Conservation (phyloP, 257 asterid species). For the Solanum medicagineum region DNA sequence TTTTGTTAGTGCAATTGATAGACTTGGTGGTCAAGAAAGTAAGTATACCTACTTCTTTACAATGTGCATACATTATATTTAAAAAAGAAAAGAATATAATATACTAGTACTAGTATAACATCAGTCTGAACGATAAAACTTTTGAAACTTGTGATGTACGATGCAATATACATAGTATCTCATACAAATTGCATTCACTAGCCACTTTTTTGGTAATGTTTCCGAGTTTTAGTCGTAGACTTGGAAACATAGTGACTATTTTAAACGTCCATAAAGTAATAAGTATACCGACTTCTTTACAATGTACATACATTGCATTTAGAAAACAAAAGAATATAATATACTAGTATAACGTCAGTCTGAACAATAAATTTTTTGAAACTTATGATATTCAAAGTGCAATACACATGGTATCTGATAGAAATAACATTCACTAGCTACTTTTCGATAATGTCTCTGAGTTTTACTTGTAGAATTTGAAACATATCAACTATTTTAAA, state of each 20-base stretch:
- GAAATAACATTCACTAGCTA: neutral
- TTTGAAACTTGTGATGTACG: neutral
- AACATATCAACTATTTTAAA: no score
- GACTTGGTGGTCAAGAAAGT: conserved; percentile 98
- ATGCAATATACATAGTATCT: neutral
- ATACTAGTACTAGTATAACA: neutral
- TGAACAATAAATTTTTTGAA: neutral
- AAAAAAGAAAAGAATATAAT: neutral
- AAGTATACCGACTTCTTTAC: neutral
- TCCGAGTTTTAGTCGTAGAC: neutral
- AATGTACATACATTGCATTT: neutral
- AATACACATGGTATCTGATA: neutral
- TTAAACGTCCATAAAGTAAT: no score
- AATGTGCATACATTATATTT: neutral
- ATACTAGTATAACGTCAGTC: neutral
- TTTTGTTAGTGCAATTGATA: conserved; percentile 74
- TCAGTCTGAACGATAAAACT: neutral
- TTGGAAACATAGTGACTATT: neutral
- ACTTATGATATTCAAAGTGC: neutral
- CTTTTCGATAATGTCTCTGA: neutral
- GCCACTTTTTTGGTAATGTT: neutral
- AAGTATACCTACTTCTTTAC: conserved; percentile 12
- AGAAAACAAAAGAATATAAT: neutral
- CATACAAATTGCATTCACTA: neutral
- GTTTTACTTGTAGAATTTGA: neutral